Evolutionary conservation across 441 rosid genomes (phyloP).

Genomic region (Adansonia grandidieri): DNA sequence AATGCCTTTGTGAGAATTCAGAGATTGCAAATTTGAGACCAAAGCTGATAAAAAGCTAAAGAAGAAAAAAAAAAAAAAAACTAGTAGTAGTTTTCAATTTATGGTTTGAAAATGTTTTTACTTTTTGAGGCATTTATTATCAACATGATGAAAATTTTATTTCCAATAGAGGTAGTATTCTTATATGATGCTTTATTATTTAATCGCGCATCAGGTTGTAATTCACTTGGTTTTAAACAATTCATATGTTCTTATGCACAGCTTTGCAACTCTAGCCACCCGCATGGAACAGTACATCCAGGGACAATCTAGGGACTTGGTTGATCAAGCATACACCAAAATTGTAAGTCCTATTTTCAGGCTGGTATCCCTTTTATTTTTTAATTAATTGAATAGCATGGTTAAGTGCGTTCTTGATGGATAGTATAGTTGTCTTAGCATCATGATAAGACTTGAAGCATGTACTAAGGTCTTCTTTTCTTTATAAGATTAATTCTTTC

Average conservation of each 20-base stretch:
- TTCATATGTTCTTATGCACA: conserved; percentile 34
- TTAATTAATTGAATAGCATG: background rate
- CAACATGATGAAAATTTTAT: background rate
- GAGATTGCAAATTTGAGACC: background rate
- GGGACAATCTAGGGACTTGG: conserved; percentile 98
- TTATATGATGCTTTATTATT: conserved; percentile 17
- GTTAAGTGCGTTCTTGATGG: background rate
- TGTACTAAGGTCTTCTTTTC: background rate
- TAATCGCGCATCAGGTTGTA: background rate
- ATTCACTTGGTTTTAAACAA: background rate
- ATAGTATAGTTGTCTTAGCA: background rate
- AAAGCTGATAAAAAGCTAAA: background rate
- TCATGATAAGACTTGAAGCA: conserved; percentile 1
- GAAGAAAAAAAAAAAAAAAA: background rate
- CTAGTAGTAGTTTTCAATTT: background rate
- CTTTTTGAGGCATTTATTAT: background rate
- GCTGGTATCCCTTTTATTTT: background rate
- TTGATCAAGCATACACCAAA: conserved; percentile 96
- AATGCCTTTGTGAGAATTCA: background rate
- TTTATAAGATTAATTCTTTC: background rate
- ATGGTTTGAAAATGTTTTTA: background rate
- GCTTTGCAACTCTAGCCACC: conserved; percentile 96
- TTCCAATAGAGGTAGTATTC: background rate
- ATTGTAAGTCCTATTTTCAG: conserved; percentile 60
- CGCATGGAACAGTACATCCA: conserved; percentile 99